Evolutionary conservation across 2,329 filamentous ascomycete genomes (phyloP).

Genomic region (Bipolaris bicolor): DNA sequence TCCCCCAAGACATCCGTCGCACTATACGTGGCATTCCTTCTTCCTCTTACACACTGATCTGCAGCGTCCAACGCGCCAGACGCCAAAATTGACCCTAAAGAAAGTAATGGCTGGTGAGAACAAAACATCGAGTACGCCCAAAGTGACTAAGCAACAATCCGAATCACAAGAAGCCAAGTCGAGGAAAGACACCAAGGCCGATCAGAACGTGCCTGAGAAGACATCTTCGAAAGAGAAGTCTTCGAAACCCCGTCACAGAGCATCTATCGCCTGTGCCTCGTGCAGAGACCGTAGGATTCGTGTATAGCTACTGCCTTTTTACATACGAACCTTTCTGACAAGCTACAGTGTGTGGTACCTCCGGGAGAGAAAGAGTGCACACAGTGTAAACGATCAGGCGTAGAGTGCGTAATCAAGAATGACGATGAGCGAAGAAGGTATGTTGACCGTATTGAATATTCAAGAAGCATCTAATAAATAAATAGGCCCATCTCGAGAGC

Average conservation of each 20-base stretch:
- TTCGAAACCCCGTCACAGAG: constrained; percentile 50
- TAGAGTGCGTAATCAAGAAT: constrained; percentile 63
- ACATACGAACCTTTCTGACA: constrained; percentile 29
- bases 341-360: constrained; percentile 59
- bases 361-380: constrained; percentile 59
- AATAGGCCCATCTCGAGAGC: constrained; percentile 63
- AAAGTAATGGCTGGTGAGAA: constrained; percentile 20
- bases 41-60: not conserved
- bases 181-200: constrained; percentile 17
- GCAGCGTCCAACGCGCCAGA: not conserved
- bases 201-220: constrained; percentile 22
- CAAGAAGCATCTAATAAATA: constrained; percentile 9
- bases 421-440: constrained; percentile 64
- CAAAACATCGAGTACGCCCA: constrained; percentile 17
- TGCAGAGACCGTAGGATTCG: constrained; percentile 56
- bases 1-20: constrained; percentile 13
- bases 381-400: constrained; percentile 60
- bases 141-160: constrained; percentile 21
- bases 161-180: constrained; percentile 24
- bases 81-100: not conserved
- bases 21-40: not conserved
- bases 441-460: not conserved
- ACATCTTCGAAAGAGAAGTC: constrained; percentile 26
- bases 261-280: constrained; percentile 62
- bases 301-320: constrained; percentile 32